A percentile compares a stretch with the other conserved stretches of the same genome.
phyloP scores from a whole-genome alignment of 2,329 filamentous ascomycete genomes.

The Cladosporium phlei region DNA sequence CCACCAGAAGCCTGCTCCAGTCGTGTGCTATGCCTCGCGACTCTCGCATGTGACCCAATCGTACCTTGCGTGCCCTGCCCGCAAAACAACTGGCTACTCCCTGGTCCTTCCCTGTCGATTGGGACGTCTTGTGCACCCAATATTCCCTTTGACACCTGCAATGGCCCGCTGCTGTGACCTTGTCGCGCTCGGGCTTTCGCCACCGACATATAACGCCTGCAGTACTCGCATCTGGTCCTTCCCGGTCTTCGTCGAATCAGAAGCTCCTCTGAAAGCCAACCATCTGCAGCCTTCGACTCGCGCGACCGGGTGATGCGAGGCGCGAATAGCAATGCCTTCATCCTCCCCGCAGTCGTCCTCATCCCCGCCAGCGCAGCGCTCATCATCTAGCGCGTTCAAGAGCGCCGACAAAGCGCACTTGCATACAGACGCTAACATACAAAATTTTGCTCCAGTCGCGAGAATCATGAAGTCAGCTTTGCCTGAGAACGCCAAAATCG shows the following conservation, averaged over 20 bases:
- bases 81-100: constrained; percentile 10
- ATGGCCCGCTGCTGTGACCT: constrained; percentile 27
- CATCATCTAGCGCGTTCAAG: constrained; percentile 8
- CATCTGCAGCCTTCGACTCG: constrained; percentile 30
- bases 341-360: constrained; percentile 24
- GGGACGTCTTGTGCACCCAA: constrained; percentile 26
- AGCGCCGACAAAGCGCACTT: constrained; percentile 29
- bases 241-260: constrained; percentile 45
- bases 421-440: constrained; percentile 82
- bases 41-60: constrained; percentile 16
- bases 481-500: constrained; percentile 95
- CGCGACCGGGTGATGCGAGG: constrained; percentile 23
- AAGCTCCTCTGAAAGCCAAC: constrained; percentile 30
- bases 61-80: constrained; percentile 24
- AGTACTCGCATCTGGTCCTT: constrained; percentile 42
- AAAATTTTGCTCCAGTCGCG: constrained; percentile 91
- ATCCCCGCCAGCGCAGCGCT: constrained; percentile 23
- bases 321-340: constrained; percentile 41
- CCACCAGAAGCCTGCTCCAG: constrained; percentile 9
- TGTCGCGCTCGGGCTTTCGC: constrained; percentile 16
- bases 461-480: constrained; percentile 98
- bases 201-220: constrained; percentile 35
- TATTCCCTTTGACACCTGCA: constrained; percentile 28
- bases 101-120: constrained; percentile 2
- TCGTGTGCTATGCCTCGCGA: too few relatives aligned